A percentile compares a stretch with the other conserved stretches of the same genome.
Conservation (phyloP, 2,329 filamentous ascomycete genomes). For the Aspergillus awamori region DNA sequence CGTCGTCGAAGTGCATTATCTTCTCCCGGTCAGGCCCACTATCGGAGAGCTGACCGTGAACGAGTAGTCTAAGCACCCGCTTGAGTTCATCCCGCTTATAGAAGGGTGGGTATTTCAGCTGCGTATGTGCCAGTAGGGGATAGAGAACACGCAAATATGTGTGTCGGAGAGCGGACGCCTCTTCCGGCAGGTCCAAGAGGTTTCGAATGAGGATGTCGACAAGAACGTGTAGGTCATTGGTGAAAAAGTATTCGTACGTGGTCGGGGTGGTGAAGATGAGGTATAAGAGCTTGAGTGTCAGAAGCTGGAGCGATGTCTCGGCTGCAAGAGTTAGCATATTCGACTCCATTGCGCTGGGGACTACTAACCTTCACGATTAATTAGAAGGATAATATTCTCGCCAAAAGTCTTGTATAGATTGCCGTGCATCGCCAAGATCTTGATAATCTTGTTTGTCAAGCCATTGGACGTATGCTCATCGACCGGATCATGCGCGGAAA, state of each 20-base stretch:
- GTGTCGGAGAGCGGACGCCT: conserved; percentile 72
- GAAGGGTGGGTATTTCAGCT: conserved; percentile 80
- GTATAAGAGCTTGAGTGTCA: conserved; percentile 96
- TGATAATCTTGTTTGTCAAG: conserved; percentile 91
- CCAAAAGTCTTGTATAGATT: conserved; percentile 89
- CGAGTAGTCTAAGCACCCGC: conserved; percentile 72
- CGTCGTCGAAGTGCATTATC: conserved; percentile 53
- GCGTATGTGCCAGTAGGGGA: conserved; percentile 86
- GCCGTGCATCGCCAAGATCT: conserved; percentile 80
- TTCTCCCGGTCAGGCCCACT: conserved; percentile 47
- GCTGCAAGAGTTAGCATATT: conserved; percentile 46
- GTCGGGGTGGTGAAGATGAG: conserved; percentile 88
- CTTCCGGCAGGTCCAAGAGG: conserved; percentile 89
- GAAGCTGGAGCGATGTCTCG: conserved; percentile 87
- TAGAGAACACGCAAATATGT: conserved; percentile 94
- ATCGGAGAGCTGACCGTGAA: conserved; percentile 70
- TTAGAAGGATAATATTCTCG: conserved; percentile 91
- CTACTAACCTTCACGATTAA: conserved; percentile 77
- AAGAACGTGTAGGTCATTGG: conserved; percentile 91
- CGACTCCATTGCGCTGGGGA: background rate
- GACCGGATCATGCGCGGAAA: conserved; percentile 63
- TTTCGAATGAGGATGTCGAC: conserved; percentile 96
- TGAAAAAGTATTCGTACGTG: conserved; percentile 98
- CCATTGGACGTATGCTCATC: conserved; percentile 49
- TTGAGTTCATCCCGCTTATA: conserved; percentile 89